Base-by-base conservation (phyloP, 257 asterid species). In the Leptodermis oblonga region DNA sequence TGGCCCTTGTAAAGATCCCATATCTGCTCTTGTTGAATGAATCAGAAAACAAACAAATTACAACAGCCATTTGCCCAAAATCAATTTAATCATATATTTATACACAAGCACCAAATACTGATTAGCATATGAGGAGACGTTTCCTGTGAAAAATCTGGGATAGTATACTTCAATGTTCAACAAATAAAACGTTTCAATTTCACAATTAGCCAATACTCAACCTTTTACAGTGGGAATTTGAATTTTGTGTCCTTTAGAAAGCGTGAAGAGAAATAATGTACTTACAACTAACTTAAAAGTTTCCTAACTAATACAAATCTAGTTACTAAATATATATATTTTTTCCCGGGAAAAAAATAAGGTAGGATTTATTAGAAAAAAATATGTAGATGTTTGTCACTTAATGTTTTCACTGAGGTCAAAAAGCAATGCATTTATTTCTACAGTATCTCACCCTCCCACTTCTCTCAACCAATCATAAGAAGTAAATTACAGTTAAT, bases 1-100 rank as follows among this genome's bases (percentile, higher is more conserved):
- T 3, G 90, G 78, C 67, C 97, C 87, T 73, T 80, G 97, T 65
- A 90, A 67, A 13, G 92, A 81, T 78, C 78, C 88, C 97, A 90
- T 90, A 79, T 70, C 70, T 22, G 81, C 61, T 79, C 69, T 75
- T 74, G 39, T 66, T 20, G 3, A 56, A 79, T 65, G 67, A 73
- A 79, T 67, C 74, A 81, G 18, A 70, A 62, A 61, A 41, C 4
- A 33, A 23, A 48, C 46, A 51, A 70, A 67, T 65, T 22, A 68
- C 31, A 42, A 61, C 18, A 17, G 23, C 48, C 54, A 53, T 14
- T 9, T 7, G 20, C 37, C 25, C 33, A 65, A 26, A 36, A 26
- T 28, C 33, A 61, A 7, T 1, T 33, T 1, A 30, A 65, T 25
- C 23, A 71, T 12, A 6, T 25, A 37, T 8, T 13, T 9, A 15